A percentile compares a stretch with the other conserved stretches of the same genome.
These are phyloP conservation scores for Pestalotiopsis sp. DNA, from an alignment of 2,329 filamentous ascomycete species.

Conservation along the genomic window DNA sequence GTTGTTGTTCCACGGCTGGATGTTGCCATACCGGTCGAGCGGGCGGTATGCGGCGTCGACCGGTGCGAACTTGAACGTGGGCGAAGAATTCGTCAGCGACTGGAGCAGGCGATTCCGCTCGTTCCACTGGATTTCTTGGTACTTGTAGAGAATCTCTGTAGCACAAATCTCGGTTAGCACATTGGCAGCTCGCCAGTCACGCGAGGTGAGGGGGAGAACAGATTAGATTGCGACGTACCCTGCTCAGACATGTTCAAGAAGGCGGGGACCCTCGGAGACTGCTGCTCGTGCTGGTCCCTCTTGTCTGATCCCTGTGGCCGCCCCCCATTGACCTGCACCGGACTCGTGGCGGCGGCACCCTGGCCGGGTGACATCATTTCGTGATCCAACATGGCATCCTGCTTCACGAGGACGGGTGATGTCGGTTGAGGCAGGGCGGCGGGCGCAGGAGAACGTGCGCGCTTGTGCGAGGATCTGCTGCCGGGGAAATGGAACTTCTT, in stretches of 20 bases:
- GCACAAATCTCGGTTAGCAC: background rate
- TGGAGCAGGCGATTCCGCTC: slow-evolving; percentile 52
- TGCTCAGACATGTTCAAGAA: slow-evolving; percentile 54
- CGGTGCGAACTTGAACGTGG: slow-evolving; percentile 48
- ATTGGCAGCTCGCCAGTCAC: slow-evolving; percentile 8
- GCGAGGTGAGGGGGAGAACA: background rate
- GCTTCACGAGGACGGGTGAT: slow-evolving; percentile 35
- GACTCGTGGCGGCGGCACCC: background rate
- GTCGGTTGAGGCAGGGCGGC: slow-evolving; percentile 25
- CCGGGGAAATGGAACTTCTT: slow-evolving; percentile 43
- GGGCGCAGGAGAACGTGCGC: slow-evolving; percentile 44
- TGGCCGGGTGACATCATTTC: slow-evolving; percentile 19
- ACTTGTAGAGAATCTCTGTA: slow-evolving; percentile 51
- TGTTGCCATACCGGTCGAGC: slow-evolving; percentile 86
- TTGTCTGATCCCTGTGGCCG: slow-evolving; percentile 33
- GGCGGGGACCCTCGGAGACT: slow-evolving; percentile 42
- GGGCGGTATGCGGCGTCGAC: slow-evolving; percentile 54
- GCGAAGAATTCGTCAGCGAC: slow-evolving; percentile 40
- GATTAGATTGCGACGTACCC: slow-evolving; percentile 14
- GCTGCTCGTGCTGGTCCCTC: slow-evolving; percentile 22
- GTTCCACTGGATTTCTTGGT: slow-evolving; percentile 55
- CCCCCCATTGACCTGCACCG: slow-evolving; percentile 11
- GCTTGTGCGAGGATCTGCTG: slow-evolving; percentile 45
- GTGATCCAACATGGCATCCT: slow-evolving; percentile 36
- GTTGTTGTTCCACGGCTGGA: slow-evolving; percentile 88